phyloP scores from a whole-genome alignment of 805 yeast species.

The Sugiyamaella valdiviana region DNA sequence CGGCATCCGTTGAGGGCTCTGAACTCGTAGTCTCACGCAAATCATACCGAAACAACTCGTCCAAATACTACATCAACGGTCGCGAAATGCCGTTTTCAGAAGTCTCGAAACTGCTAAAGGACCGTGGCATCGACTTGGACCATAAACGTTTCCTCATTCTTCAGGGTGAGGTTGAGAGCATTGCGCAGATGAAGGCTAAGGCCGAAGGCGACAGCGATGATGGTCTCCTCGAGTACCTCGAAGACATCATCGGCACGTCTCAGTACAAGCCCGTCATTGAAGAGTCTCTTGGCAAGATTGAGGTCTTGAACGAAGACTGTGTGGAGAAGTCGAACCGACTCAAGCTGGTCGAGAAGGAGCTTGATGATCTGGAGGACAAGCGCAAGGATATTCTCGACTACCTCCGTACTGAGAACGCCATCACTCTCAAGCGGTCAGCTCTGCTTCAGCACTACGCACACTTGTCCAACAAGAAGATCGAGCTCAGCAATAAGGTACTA shows the following conservation, averaged over 20 bases:
- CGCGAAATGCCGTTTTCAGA: conserved; percentile 65
- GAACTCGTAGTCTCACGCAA: conserved; percentile 68
- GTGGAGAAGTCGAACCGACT: conserved; percentile 74
- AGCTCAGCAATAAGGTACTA: conserved; percentile 35
- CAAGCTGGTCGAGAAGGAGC: conserved; percentile 72
- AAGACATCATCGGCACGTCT: conserved; percentile 94
- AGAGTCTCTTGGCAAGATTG: conserved; percentile 51
- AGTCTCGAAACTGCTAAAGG: conserved; percentile 67
- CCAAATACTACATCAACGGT: conserved; percentile 71
- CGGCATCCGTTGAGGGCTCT: conserved; percentile 46
- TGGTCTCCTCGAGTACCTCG: conserved; percentile 88
- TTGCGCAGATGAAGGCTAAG: conserved; percentile 97
- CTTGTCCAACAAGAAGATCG: conserved; percentile 38
- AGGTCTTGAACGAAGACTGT: conserved; percentile 72
- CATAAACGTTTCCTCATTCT: conserved; percentile 90
- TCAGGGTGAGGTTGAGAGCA: conserved; percentile 97
- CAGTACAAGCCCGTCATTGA: conserved; percentile 74
- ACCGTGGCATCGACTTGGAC: conserved; percentile 85
- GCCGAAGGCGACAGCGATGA: conserved; percentile 91
- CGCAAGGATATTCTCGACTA: conserved; percentile 65
- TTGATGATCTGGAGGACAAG: conserved; percentile 51
- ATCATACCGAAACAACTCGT: conserved; percentile 69
- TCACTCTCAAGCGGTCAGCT: conserved; percentile 47
- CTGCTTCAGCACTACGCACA: conserved; percentile 47
- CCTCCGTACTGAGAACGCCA: conserved; percentile 56